These are phyloP conservation scores for Xylaria sp. DNA, from an alignment of 2,329 filamentous ascomycete species.

Conservation along the genomic window DNA sequence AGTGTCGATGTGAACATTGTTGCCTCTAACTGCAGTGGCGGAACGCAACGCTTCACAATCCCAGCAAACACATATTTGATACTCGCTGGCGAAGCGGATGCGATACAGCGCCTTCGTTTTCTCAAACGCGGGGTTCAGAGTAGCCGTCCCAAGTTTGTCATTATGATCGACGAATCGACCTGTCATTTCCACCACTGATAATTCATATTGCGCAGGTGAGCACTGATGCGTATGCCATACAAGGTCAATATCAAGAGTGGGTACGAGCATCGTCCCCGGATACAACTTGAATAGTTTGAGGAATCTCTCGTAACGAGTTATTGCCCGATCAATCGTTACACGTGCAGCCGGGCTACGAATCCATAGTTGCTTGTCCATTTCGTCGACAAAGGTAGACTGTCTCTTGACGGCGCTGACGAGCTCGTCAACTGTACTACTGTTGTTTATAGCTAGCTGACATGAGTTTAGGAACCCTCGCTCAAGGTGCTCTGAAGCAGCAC, in stretches of 20 bases:
- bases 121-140: conserved; percentile 5
- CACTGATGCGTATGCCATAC: conserved; percentile 17
- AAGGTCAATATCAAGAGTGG: conserved; percentile 17
- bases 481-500: no score
- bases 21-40: not conserved
- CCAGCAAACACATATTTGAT: conserved; percentile 9
- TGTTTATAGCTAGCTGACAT: conserved; percentile 1
- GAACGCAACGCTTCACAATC: conserved; percentile 14
- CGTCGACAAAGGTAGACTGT: conserved; percentile 12
- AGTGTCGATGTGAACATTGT: not conserved
- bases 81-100: conserved; percentile 9
- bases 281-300: conserved; percentile 13
- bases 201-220: not conserved
- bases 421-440: not conserved
- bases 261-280: conserved; percentile 1
- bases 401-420: conserved; percentile 11
- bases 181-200: not conserved
- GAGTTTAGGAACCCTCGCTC: not conserved
- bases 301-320: conserved; percentile 8
- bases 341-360: conserved; percentile 4
- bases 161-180: conserved; percentile 12
- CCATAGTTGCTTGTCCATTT: conserved; percentile 13
- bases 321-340: not conserved
- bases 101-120: conserved; percentile 7
- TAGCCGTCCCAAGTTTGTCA: conserved; percentile 6